Conservation (phyloP, 2,329 filamentous ascomycete genomes). For the Aspergillus ruber region DNA sequence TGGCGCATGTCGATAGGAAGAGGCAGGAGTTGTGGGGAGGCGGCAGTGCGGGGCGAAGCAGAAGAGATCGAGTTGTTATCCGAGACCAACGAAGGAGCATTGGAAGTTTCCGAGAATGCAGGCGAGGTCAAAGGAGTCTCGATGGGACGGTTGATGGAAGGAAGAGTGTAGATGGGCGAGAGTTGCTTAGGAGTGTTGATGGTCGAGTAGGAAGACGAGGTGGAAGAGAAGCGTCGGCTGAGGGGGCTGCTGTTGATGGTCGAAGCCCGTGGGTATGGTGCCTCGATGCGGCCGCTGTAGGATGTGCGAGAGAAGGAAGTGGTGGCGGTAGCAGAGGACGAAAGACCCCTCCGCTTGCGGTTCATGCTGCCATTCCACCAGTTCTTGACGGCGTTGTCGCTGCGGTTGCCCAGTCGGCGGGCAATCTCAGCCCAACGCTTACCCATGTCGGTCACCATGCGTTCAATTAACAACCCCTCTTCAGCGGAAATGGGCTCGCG, state of each 20-base stretch:
- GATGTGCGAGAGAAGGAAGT: slow-evolving; percentile 22
- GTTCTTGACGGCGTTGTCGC: slow-evolving; percentile 95
- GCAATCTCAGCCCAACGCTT: slow-evolving; percentile 94
- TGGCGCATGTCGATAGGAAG: slow-evolving; percentile 41
- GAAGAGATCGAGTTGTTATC: slow-evolving; percentile 61
- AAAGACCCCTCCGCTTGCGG: slow-evolving; percentile 54
- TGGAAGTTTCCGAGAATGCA: slow-evolving; percentile 57
- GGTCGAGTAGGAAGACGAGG: slow-evolving; percentile 9
- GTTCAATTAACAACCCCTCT: slow-evolving; percentile 68
- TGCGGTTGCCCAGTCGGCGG: slow-evolving; percentile 70
- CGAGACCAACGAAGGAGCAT: slow-evolving; percentile 59
- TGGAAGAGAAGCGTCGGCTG: slow-evolving; percentile 20
- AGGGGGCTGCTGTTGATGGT: slow-evolving; percentile 20
- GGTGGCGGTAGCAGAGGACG: slow-evolving; percentile 28
- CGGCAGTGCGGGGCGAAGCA: slow-evolving; percentile 47
- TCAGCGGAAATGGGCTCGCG: slow-evolving; percentile 66
- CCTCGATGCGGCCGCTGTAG: slow-evolving; percentile 32
- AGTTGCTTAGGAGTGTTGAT: slow-evolving; percentile 23
- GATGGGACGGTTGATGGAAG: slow-evolving; percentile 31
- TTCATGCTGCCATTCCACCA: slow-evolving; percentile 97
- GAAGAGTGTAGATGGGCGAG: slow-evolving; percentile 34
- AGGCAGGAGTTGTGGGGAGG: slow-evolving; percentile 36
- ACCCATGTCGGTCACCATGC: slow-evolving; percentile 68
- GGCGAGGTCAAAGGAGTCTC: slow-evolving; percentile 60
- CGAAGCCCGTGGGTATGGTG: slow-evolving; percentile 32